Base-by-base conservation (phyloP, 176 grass and related monocot genomes). In the Hsuehochloa calcarea region DNA sequence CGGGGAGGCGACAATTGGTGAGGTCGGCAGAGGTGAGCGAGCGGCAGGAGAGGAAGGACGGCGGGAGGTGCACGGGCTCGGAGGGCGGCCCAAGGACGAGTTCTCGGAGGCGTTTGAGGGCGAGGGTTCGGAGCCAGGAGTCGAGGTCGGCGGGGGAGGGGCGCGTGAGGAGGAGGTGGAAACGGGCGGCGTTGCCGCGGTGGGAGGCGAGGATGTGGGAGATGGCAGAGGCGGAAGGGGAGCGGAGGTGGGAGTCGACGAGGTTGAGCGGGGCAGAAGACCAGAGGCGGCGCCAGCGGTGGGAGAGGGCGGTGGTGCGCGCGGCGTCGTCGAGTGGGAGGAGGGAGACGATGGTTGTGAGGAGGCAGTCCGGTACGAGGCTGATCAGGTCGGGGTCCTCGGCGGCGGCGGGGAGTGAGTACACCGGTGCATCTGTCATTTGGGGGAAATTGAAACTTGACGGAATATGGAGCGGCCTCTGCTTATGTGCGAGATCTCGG, bases 321-420 rank as follows among this genome's bases (percentile, higher is more conserved):
- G 78, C 69, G 50, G 78, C 85, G 12, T 40, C 79, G 5, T 74
- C 60, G 38, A 87, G 63, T 16, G 78, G 85, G 9, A 87, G 70
- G 71, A 87, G 85, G 61, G 85, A 76, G 40, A 87, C 13, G 62
- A 87, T 82, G 61, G 62, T 87, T 12, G 70, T 39, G 39, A 87
- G 78, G 71, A 87, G 31, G 85, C 61, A 87, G 27, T 87, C 78
- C 12, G 85, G 61, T 0, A 87, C 49, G 49, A 10, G 49, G 78
- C 78, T 75, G 60, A 87, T 81, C 7, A 59, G 61, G 34, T 81
- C 69, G 37, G 20, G 4, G 13, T 80, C 31, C 14, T 64, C 85
- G 45, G 6, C 68, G 68, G n/a, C 34, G 55, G 43, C 16, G 8
- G 29, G 40, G 31, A 52, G 12, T 29, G 31, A 13, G 45, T 8